Evolutionary conservation across 495 filamentous ascomycete genomes (phyloP), one percentile per base, ranked within the genome.

Genomic region (Astrothelium subdiscretum): DNA sequence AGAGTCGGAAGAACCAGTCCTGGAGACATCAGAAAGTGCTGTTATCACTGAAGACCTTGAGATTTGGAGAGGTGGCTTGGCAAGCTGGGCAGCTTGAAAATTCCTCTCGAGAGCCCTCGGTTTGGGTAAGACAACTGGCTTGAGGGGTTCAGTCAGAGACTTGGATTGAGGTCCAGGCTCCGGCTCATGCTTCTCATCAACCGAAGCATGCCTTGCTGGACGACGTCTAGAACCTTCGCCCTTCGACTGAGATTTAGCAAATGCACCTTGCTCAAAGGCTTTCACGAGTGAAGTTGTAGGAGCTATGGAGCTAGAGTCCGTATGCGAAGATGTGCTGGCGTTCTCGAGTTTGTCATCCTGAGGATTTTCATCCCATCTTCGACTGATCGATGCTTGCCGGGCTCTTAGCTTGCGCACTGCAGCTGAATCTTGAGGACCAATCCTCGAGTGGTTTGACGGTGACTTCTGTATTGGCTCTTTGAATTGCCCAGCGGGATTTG

Each of bases 1-100:
- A 5, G 69, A 57, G n/a, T 35, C 31, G 18, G 69, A 67, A 8
- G 64, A 67, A 8, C 59, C 60, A 13, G 57, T 18, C 1, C 20
- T 15, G 10, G 31, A 59, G 57, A 2, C 31, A n/a, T 59, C 18
- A 15, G 18, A 0, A 27, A 6, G 12, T 5, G 24, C 15, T 5
- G 22, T 8, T 54, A 24, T 29, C 24, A 3, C 29, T 20, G 20
- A 32, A 29, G 5, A 3, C 20, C 3, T 20, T 3, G 1, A 29
- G 8, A 8, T 11, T 54, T 1, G 22, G 29, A 8, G 22, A 8
- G 5, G 26, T 11, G 8, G 24, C 48, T 27, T 29, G 26, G 12
- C 24, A 11, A 5, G 2, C 12, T 54, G 8, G 6, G 48, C 20
- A 24, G 5, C 20, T 54, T 26, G 11, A 10, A 20, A 27, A 29